phyloP scores from a whole-genome alignment of 73 alveolate genomes.

The Paramecium octaurelia region DNA sequence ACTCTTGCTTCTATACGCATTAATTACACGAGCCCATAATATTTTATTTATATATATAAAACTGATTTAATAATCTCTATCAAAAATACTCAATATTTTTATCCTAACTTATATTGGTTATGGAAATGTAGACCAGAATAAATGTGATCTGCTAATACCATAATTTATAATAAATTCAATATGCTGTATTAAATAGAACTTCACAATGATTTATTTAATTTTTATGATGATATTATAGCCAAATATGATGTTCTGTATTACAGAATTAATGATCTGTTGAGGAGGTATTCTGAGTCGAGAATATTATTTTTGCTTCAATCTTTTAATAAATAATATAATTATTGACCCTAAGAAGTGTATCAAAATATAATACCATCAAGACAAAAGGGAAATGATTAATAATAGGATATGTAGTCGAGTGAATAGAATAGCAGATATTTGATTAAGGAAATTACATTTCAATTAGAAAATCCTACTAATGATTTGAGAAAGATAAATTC shows the following conservation, averaged over 20 bases:
- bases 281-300: slow-evolving; percentile 14
- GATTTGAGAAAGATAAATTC: not conserved
- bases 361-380: not conserved
- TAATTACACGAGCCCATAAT: not conserved
- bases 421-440: not conserved
- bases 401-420: not conserved
- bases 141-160: not conserved
- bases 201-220: not conserved
- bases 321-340: not conserved
- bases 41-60: not conserved
- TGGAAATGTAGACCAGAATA: too few species aligned
- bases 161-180: not conserved
- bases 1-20: not conserved
- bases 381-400: not conserved
- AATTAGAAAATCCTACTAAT: not conserved
- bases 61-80: not conserved
- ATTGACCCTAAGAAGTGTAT: not conserved
- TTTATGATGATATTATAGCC: not conserved
- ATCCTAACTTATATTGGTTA: not conserved
- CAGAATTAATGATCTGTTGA: slow-evolving; percentile 17
- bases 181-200: not conserved
- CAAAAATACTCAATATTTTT: not conserved
- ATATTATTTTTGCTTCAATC: not conserved
- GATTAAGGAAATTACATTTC: not conserved
- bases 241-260: not conserved